Evolutionary conservation across 768 basidiomycete species (phyloP).

Genomic region (Pisolithus tinctorius): DNA sequence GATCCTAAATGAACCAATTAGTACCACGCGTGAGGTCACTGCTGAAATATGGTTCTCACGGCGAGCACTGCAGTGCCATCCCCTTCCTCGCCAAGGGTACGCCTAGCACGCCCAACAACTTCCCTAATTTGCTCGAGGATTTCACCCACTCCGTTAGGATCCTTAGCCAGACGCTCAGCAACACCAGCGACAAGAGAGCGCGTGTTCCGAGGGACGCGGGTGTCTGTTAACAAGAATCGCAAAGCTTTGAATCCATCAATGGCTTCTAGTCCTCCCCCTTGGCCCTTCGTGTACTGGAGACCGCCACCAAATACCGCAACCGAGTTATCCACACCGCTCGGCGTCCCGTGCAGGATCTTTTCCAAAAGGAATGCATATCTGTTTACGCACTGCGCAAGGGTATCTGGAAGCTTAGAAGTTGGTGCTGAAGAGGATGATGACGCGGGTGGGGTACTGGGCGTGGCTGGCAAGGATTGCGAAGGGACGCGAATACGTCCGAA

Average conservation of each 20-base stretch:
- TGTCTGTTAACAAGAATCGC: constrained; percentile 87
- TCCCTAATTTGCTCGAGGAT: constrained; percentile 76
- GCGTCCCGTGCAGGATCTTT: constrained; percentile 95
- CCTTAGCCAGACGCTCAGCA: constrained; percentile 60
- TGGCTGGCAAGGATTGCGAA: constrained; percentile 17
- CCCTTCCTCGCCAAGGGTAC: constrained; percentile 54
- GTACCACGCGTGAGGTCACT: constrained; percentile 5
- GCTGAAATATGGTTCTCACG: constrained; percentile 39
- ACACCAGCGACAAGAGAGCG: constrained; percentile 94
- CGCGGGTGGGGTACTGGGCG: not conserved
- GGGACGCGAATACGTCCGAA: constrained; percentile 61
- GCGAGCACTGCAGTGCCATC: constrained; percentile 26
- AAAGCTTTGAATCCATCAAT: constrained; percentile 67
- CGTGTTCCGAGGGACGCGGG: constrained; percentile 88
- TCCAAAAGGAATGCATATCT: constrained; percentile 91
- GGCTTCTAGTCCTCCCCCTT: constrained; percentile 76
- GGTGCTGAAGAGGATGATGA: constrained; percentile 22
- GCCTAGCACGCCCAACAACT: constrained; percentile 78
- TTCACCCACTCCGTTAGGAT: constrained; percentile 79
- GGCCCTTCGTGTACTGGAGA: constrained; percentile 75
- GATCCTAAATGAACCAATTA: constrained; percentile 37
- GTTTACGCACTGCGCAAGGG: constrained; percentile 76
- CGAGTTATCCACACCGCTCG: constrained; percentile 96
- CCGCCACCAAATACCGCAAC: constrained; percentile 92
- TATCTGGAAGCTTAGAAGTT: constrained; percentile 50